Conservation (phyloP, 495 filamentous ascomycete species). For the Podospora tetraspora region DNA sequence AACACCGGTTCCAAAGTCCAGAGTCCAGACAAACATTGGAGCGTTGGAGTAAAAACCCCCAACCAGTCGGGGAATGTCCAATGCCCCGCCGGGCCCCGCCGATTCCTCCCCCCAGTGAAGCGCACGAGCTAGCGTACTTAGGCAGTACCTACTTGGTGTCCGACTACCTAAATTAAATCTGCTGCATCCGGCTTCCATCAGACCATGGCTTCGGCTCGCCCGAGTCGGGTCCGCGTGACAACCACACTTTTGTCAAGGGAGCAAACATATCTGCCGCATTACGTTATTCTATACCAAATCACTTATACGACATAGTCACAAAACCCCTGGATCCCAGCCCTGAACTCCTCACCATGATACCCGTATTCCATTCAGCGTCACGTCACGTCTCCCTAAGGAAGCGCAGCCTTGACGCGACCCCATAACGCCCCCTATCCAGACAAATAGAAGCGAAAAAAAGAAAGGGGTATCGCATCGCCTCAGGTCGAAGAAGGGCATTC, state of each 20-base stretch:
- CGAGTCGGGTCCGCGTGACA: background rate
- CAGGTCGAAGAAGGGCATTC: background rate
- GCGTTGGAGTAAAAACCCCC: background rate
- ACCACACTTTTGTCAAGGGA: background rate
- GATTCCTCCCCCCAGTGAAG: background rate
- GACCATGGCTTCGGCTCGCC: background rate
- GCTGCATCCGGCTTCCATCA: background rate
- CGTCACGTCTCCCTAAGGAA: background rate
- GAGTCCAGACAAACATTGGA: background rate
- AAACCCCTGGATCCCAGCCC: background rate
- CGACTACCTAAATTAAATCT: background rate
- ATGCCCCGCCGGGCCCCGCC: slow-evolving; percentile 3
- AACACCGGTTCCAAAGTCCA: background rate
- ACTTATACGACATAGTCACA: background rate
- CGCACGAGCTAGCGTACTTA: no score
- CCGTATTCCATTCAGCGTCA: background rate
- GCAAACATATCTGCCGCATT: background rate
- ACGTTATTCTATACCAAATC: background rate
- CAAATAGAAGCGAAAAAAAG: background rate
- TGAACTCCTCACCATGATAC: background rate
- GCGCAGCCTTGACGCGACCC: background rate
- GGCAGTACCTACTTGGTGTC: background rate
- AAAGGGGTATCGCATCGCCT: background rate
- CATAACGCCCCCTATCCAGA: background rate
- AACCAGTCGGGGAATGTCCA: background rate